Percentiles rank a stretch among this genome's conserved stretches.
Evolutionary conservation across 2,329 filamentous ascomycete species (phyloP).

Genomic region (Teratosphaeria zuluensis): DNA sequence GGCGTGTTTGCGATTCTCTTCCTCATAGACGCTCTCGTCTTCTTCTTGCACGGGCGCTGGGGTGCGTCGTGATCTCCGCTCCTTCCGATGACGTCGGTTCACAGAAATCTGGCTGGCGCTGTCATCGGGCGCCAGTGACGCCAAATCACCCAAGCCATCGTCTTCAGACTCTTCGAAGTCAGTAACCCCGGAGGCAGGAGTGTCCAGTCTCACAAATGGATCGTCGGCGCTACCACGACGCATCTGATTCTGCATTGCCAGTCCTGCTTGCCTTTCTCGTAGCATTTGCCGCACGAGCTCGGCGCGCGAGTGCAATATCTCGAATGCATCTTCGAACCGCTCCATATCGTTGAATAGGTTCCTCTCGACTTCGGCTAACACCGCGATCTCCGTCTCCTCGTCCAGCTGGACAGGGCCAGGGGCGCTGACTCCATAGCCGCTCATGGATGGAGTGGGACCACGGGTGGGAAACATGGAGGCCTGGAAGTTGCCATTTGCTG

Average conservation of each 20-base stretch:
- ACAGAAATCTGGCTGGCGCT: slow-evolving; percentile 72
- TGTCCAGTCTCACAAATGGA: slow-evolving; percentile 34
- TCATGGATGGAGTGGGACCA: slow-evolving; percentile 20
- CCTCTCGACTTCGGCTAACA: slow-evolving; percentile 80
- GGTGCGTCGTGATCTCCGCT: slow-evolving; percentile 5
- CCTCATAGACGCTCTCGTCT: slow-evolving; percentile 9
- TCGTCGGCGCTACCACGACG: slow-evolving; percentile 41
- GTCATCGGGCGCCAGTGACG: slow-evolving; percentile 62
- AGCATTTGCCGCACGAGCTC: slow-evolving; percentile 70
- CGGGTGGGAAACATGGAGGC: slow-evolving; percentile 23
- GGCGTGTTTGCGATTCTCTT: slow-evolving; percentile 3
- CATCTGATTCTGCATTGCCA: slow-evolving; percentile 56
- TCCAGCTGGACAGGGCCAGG: slow-evolving; percentile 70
- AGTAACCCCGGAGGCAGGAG: slow-evolving; percentile 29
- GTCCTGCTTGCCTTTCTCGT: slow-evolving; percentile 70
- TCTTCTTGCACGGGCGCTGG: slow-evolving; percentile 9
- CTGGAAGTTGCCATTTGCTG: background rate
- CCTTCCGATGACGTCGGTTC: slow-evolving; percentile 53
- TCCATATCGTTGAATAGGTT: slow-evolving; percentile 95
- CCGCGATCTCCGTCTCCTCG: slow-evolving; percentile 86
- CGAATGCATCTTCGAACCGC: slow-evolving; percentile 84
- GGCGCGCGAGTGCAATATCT: slow-evolving; percentile 76
- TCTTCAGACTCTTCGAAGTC: slow-evolving; percentile 25
- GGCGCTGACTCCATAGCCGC: slow-evolving; percentile 24
- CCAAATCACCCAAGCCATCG: slow-evolving; percentile 30